Evolutionary conservation across 768 basidiomycete species (phyloP), one percentile per base, ranked within the genome.

Genomic region (Termitomyces sp.): DNA sequence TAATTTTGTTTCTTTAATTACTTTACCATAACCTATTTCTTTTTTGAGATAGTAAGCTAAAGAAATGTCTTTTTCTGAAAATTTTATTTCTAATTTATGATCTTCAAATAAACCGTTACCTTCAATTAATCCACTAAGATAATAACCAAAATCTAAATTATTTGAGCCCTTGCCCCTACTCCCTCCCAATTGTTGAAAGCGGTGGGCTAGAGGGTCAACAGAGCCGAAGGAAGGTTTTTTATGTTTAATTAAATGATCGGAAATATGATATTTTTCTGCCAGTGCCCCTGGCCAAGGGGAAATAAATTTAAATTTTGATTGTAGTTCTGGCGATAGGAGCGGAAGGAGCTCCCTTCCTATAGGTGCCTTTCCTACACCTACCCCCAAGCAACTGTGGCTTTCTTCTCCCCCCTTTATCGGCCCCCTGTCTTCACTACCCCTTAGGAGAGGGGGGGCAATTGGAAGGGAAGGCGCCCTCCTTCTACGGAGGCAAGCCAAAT

Each of bases 91-190:
- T 41, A 52, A 52, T 52, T 52, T 41, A 52, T 41, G 36, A 52
- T 52, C n/a, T 39, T 41, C 51, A 52, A 52, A 52, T 41, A 37
- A 52, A 52, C 51, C 51, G 41, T 52, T 41, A 39, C 51, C 51
- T 52, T 52, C 49, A 24, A 50, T 50, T 50, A 50, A 50, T 15
- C 49, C 49, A 22, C 49, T 50, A 15, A 50, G 33, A 50, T 50
- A 50, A 50, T 50, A 50, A 50, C 49, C 48, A 50, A 50, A 50
- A 34, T 50, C 48, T 50, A 50, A 31, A 50, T 34, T n/a, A 48
- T 48, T 48, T 18, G 26, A 46, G 45, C 7, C 45, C n/a, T n/a
- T n/a, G n/a, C n/a, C n/a, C n/a, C n/a, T n/a, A n/a, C n/a, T n/a
- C n/a, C n/a, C n/a, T n/a, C n/a, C n/a, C n/a, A n/a, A n/a, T n/a